These are phyloP conservation scores for Rubroboletus pulcherrimus DNA, from an alignment of 768 basidiomycete genomes.

Conservation along the genomic window DNA sequence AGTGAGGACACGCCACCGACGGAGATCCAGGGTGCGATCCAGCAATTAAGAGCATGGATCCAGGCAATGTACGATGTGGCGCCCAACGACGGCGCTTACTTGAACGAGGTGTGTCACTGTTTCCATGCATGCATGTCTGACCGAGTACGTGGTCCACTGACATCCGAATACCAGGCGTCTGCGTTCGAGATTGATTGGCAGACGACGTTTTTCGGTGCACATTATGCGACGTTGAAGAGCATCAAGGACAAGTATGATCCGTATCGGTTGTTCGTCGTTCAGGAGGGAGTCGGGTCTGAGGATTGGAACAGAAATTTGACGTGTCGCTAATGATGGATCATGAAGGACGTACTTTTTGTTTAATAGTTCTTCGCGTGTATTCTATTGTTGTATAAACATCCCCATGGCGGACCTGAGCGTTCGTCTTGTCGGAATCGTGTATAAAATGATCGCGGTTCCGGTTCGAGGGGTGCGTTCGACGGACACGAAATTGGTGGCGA, in stretches of 20 bases:
- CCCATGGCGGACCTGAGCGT: neutral
- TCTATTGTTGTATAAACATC: no score
- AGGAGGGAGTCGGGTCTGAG: conserved; percentile 47
- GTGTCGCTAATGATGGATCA: conserved; percentile 14
- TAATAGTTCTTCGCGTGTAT: no score
- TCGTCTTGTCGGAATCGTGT: neutral
- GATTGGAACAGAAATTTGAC: conserved; percentile 39
- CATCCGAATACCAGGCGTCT: conserved; percentile 36
- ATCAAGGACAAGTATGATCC: conserved; percentile 50
- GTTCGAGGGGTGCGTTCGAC: neutral
- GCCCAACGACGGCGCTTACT: conserved; percentile 38
- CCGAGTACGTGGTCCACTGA: neutral
- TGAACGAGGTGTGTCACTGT: conserved; percentile 40
- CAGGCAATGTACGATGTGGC: conserved; percentile 25
- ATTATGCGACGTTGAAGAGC: conserved; percentile 36
- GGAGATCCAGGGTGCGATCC: conserved; percentile 10
- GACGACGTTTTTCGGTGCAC: conserved; percentile 43
- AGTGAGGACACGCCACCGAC: conserved; percentile 13
- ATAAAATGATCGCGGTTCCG: neutral
- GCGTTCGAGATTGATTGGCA: conserved; percentile 40
- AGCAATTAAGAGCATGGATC: conserved; percentile 10
- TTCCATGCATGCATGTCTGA: neutral
- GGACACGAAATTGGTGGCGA: neutral
- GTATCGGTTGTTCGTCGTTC: conserved; percentile 41
- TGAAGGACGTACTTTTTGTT: no score